These are phyloP conservation scores for Penicillium palitans DNA, from an alignment of 2,329 filamentous ascomycete species.

Conservation along the genomic window DNA sequence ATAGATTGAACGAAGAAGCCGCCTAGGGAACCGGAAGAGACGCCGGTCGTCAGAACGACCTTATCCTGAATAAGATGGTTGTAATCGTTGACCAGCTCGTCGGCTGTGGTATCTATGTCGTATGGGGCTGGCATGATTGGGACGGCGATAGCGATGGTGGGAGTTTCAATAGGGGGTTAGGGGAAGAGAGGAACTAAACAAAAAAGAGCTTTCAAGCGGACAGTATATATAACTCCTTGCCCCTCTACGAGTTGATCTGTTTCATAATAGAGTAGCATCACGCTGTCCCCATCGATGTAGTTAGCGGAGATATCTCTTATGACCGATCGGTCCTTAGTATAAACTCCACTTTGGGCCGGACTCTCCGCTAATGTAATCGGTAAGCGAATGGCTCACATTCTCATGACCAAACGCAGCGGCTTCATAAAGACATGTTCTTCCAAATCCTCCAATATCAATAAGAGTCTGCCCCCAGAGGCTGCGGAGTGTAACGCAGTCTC, in stretches of 20 bases:
- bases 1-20: conserved; percentile 37
- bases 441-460: no score
- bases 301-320: not conserved
- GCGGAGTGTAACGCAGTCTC: no score
- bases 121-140: conserved; percentile 14
- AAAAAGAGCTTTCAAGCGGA: not conserved
- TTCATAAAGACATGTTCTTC: no score
- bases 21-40: conserved; percentile 42
- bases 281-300: not conserved
- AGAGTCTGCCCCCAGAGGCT: no score
- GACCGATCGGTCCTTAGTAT: not conserved
- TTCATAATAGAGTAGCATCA: not conserved
- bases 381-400: no score
- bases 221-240: not conserved
- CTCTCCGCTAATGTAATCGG: not conserved
- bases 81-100: conserved; percentile 24
- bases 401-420: no score
- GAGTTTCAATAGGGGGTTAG: not conserved
- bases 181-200: not conserved
- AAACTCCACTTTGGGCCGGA: not conserved
- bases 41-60: conserved; percentile 45
- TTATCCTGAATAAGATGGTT: conserved; percentile 27
- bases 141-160: not conserved
- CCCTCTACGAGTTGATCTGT: not conserved
- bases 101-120: conserved; percentile 18